Evolutionary conservation across 306 rosid species (phyloP), one percentile per base, ranked within the genome.

Genomic region (Dryas octopetala): DNA sequence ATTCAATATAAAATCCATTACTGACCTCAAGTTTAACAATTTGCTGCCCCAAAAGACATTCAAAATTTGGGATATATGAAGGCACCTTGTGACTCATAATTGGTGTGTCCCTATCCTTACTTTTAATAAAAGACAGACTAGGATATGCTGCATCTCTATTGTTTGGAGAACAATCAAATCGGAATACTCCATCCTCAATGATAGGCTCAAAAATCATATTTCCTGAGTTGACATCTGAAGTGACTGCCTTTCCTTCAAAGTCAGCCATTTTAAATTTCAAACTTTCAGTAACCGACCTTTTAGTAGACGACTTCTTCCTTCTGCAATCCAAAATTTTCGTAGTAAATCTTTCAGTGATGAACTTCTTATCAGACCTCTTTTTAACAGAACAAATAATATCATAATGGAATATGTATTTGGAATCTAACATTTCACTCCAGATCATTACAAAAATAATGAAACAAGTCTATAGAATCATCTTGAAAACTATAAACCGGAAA

Each of bases 111-210:
- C 96, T 86, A 70, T 80, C 89, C 60, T 73, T 83, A 73, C 85
- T 78, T 63, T 87, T 85, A 48, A 74, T 55, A 75, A 93, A 93
- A 62, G 97, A 91, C 73, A 89, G 41, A 76, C 97, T 93, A 9
- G 98, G 97, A 84, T 44, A 72, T 68, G 94, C 92, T 72, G 83
- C 89, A 68, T 70, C 79, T 83, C 91, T 87, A 84, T 83, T 92
- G 79, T 78, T 64, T 49, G 78, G 75, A 70, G 96, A 89, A 86
- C 97, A 93, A 80, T 93, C 97, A 79, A 89, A 93, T 75, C 98
- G 89, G 70, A 89, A 93, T 54, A 93, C 87, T 58, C 96, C 92
- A 45, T 89, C 94, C 78, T 85, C 92, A 80, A 93, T 54, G 55
- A 93, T 87, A 75, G 96, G 91, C 78, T 84, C 86, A 66, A 66